Conservation (phyloP, 163 green algal genomes). For the Chloromonas sp. region DNA sequence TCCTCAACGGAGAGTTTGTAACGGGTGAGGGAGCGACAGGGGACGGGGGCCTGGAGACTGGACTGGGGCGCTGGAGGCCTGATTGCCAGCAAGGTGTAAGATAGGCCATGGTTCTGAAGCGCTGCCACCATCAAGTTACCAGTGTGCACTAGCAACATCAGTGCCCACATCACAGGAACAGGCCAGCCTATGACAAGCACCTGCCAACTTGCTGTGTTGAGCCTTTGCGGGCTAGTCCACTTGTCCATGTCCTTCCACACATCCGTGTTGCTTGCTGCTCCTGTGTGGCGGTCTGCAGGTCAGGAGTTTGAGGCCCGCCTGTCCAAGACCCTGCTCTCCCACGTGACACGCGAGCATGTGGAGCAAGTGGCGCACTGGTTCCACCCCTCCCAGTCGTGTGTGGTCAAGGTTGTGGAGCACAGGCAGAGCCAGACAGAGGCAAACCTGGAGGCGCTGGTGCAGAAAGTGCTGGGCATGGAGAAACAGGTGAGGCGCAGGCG, state of each 20-base stretch:
- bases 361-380: conserved; percentile 24
- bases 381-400: conserved; percentile 38
- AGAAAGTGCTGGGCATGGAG: conserved; percentile 51
- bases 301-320: conserved; percentile 70
- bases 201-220: too few species aligned
- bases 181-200: too few species aligned
- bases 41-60: too few species aligned
- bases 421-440: conserved; percentile 39
- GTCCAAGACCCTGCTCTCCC: conserved; percentile 65
- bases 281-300: conserved; percentile 21
- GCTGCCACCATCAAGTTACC: too few species aligned
- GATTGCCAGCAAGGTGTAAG: too few species aligned
- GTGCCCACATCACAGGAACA: too few species aligned
- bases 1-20: conserved; percentile 63
- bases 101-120: too few species aligned
- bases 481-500: background rate
- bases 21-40: conserved; percentile 16
- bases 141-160: too few species aligned
- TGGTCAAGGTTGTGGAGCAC: conserved; percentile 68
- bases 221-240: too few species aligned
- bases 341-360: conserved; percentile 50
- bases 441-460: conserved; percentile 50
- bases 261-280: too few species aligned
- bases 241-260: too few species aligned
- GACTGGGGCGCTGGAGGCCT: too few species aligned